These are phyloP conservation scores for Pichia heedii DNA, from an alignment of 805 yeast genomes.

Conservation along the genomic window DNA sequence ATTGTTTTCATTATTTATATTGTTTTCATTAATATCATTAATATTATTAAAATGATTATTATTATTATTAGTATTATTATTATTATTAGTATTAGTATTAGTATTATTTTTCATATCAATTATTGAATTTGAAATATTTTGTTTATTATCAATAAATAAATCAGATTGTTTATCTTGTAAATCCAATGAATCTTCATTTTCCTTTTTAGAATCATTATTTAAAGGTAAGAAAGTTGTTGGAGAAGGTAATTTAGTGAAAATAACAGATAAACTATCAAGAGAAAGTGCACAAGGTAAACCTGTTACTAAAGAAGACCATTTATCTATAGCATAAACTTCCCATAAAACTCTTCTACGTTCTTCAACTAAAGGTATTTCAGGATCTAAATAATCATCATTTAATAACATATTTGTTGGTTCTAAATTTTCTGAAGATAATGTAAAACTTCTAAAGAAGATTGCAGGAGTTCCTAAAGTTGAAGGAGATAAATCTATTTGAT, in stretches of 20 bases:
- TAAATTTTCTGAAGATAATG: constrained; percentile 4
- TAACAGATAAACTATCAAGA: constrained; percentile 19
- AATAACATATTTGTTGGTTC: constrained; percentile 8
- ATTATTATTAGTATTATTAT: not conserved
- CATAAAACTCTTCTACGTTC: constrained; percentile 26
- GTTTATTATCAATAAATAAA: not conserved
- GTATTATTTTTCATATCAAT: not conserved
- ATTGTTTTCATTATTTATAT: not conserved
- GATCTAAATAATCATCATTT: constrained; percentile 18
- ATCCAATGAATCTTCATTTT: too few species aligned
- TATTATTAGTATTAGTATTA: not conserved
- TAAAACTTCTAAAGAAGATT: constrained; percentile 11
- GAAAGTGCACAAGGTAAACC: constrained; percentile 25
- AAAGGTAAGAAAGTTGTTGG: constrained; percentile 20
- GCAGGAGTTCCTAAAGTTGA: constrained; percentile 14
- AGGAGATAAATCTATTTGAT: constrained; percentile 22
- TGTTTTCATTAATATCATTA: not conserved
- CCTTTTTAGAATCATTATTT: constrained; percentile 5
- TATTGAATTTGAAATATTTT: too few species aligned
- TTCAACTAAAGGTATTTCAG: constrained; percentile 20
- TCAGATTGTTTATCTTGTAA: not conserved
- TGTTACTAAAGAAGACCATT: constrained; percentile 25
- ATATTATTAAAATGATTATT: not conserved
- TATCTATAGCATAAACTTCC: constrained; percentile 24
- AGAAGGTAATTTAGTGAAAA: constrained; percentile 24